These are phyloP conservation scores for Ophiostoma novo-ulmi DNA, from an alignment of 2,329 filamentous ascomycete species.

Conservation along the genomic window DNA sequence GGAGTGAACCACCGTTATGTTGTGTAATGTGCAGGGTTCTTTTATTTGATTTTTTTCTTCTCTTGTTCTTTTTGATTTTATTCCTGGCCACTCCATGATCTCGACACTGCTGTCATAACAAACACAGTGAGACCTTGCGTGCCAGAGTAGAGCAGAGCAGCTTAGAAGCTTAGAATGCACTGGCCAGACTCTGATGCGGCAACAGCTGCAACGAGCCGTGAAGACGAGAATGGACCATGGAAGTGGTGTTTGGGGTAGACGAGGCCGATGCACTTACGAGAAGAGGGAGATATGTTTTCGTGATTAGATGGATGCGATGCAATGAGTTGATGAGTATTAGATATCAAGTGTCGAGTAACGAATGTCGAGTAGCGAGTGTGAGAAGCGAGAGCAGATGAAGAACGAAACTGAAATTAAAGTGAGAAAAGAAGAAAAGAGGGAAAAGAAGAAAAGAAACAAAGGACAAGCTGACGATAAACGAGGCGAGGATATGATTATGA, in stretches of 20 bases:
- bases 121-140: not conserved
- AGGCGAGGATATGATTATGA: not conserved
- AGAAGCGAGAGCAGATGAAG: not conserved
- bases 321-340: no score
- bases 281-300: no score
- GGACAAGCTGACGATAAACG: not conserved
- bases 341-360: not conserved
- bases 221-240: not conserved
- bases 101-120: not conserved
- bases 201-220: not conserved
- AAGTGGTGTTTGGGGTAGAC: not conserved
- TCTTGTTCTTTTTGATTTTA: not conserved
- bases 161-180: not conserved
- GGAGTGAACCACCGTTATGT: slow-evolving; percentile 11
- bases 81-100: not conserved
- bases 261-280: not conserved
- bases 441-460: not conserved
- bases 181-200: no score
- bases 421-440: not conserved
- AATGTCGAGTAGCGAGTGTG: not conserved
- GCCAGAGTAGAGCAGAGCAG: not conserved
- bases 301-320: no score
- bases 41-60: not conserved
- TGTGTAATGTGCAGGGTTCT: slow-evolving; percentile 8
- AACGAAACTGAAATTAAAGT: not conserved